phyloP scores from a whole-genome alignment of 441 rosid genomes.

The Hura crepitans region DNA sequence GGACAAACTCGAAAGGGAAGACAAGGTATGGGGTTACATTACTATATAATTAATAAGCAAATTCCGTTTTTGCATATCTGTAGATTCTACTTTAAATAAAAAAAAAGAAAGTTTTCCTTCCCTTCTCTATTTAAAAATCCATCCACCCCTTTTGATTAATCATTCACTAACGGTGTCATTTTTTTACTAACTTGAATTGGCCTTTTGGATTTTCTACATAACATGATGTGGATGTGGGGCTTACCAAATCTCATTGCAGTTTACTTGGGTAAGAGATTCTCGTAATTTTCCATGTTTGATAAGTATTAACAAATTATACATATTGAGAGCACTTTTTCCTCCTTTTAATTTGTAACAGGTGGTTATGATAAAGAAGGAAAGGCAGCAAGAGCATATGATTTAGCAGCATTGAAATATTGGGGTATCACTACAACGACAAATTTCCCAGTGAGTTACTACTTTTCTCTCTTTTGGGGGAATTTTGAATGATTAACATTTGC shows the following conservation, averaged over 20 bases:
- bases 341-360: conserved; percentile 32
- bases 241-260: conserved; percentile 44
- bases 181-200: conserved; percentile 23
- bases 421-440: conserved; percentile 89
- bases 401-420: conserved; percentile 97
- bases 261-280: conserved; percentile 67
- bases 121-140: not conserved
- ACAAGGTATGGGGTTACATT: conserved; percentile 56
- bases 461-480: conserved; percentile 5
- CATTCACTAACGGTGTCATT: not conserved
- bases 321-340: not conserved
- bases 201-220: conserved; percentile 20
- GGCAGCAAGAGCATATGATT: conserved; percentile 95
- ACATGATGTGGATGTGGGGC: conserved; percentile 28
- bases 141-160: not conserved
- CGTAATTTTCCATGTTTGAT: not conserved
- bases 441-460: conserved; percentile 51
- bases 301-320: not conserved
- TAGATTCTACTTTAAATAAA: not conserved
- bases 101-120: not conserved
- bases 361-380: conserved; percentile 96
- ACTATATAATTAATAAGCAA: not conserved
- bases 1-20: conserved; percentile 98
- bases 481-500: not conserved
- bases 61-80: not conserved